Conservation (phyloP, 2,329 filamentous ascomycete species). For the Aureobasidium zeae region DNA sequence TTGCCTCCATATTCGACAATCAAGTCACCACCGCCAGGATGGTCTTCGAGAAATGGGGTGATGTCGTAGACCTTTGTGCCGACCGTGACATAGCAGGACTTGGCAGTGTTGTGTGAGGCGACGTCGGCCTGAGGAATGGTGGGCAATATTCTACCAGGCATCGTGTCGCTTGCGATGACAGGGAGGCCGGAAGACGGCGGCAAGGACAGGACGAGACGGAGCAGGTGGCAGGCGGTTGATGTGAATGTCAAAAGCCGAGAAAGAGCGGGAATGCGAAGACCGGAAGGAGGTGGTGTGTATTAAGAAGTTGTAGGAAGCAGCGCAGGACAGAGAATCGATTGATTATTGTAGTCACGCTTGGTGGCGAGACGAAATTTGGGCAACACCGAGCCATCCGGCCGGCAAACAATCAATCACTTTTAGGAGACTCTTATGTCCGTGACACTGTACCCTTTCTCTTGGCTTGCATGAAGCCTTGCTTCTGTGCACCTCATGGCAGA, state of each 20-base stretch:
- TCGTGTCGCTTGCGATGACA: slow-evolving; percentile 29
- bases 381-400: too few relatives aligned
- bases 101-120: slow-evolving; percentile 63
- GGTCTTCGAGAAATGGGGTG: slow-evolving; percentile 79
- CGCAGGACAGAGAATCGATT: too few relatives aligned
- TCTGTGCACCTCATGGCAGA: too few relatives aligned
- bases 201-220: background rate
- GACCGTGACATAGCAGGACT: slow-evolving; percentile 89
- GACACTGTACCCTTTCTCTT: too few relatives aligned
- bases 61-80: slow-evolving; percentile 90
- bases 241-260: background rate
- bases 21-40: slow-evolving; percentile 82
- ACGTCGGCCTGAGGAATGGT: slow-evolving; percentile 76
- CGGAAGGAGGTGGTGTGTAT: background rate
- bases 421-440: too few relatives aligned
- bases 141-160: slow-evolving; percentile 75
- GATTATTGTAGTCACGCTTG: too few relatives aligned
- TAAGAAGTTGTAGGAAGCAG: background rate
- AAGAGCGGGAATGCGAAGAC: too few relatives aligned
- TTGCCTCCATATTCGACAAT: slow-evolving; percentile 84
- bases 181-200: slow-evolving; percentile 7
- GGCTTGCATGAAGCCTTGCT: too few relatives aligned
- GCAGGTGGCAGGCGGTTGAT: background rate
- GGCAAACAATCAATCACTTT: too few relatives aligned
- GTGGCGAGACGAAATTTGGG: background rate